Conservation (phyloP, 371 early-diverging fungal genomes). For the Rhizomucor pusillus region DNA sequence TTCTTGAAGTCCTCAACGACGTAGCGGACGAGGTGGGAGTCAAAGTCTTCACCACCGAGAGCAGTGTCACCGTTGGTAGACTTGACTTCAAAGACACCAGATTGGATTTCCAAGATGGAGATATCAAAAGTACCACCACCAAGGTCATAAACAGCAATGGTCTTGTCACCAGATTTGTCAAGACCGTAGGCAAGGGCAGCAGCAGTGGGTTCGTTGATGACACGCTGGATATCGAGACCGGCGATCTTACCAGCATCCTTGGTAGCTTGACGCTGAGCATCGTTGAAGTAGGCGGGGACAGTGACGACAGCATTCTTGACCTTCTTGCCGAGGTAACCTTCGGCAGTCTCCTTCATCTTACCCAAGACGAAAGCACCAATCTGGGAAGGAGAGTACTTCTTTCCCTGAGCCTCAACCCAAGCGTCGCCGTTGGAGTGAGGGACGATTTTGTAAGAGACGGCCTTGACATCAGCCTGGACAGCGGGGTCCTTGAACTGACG, state of each 20-base stretch:
- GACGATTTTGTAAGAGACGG: conserved; percentile 88
- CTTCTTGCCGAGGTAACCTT: conserved; percentile 80
- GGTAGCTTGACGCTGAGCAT: conserved; percentile 98
- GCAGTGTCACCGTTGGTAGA: conserved; percentile 97
- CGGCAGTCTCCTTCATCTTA: conserved; percentile 92
- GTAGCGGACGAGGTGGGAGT: conserved; percentile 82
- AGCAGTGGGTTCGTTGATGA: conserved; percentile 99
- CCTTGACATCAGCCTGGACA: conserved; percentile 85
- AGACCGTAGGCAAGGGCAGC: conserved; percentile 99
- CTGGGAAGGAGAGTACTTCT: conserved; percentile 94
- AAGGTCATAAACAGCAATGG: conserved; percentile 98
- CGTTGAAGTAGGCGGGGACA: conserved; percentile 89
- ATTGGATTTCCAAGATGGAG: conserved; percentile 95
- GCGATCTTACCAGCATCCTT: conserved; percentile 98
- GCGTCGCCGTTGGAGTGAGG: conserved; percentile 91
- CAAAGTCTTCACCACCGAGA: conserved; percentile 99
- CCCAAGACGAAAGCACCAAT: conserved; percentile 91
- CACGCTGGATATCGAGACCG: conserved; percentile 95
- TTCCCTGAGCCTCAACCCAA: conserved; percentile 89
- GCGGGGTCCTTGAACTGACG: conserved; percentile 84
- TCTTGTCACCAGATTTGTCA: conserved; percentile 90
- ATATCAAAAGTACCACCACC: conserved; percentile 99
- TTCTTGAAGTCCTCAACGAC: conserved; percentile 89
- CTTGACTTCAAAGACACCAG: conserved; percentile 98
- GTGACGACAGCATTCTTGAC: conserved; percentile 93